phyloP scores from a whole-genome alignment of 805 yeast species.

The Hanseniaspora taiwanica region DNA sequence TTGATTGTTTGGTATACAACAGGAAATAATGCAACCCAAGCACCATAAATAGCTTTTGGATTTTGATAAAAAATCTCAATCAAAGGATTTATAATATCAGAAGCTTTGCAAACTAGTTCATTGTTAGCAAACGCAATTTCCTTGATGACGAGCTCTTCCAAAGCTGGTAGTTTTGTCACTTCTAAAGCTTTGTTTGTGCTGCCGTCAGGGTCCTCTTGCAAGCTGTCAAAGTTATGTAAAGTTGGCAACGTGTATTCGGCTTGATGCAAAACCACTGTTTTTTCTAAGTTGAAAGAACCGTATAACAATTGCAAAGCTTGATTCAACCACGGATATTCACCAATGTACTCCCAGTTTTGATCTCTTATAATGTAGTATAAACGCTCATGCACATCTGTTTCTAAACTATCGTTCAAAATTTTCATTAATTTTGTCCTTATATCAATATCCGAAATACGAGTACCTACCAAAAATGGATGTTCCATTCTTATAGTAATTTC shows the following conservation, averaged over 20 bases:
- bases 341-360: constrained; percentile 92
- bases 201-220: too few species aligned
- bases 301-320: constrained; percentile 82
- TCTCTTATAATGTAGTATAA: constrained; percentile 80
- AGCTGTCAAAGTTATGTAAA: constrained; percentile 33
- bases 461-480: constrained; percentile 91
- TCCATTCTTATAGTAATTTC: constrained; percentile 92
- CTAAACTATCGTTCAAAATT: constrained; percentile 66
- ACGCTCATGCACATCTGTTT: constrained; percentile 63
- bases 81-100: constrained; percentile 56
- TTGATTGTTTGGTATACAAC: constrained; percentile 63
- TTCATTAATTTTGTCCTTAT: constrained; percentile 69
- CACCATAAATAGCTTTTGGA: constrained; percentile 60
- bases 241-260: constrained; percentile 43
- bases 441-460: constrained; percentile 62
- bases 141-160: constrained; percentile 20
- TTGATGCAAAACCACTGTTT: constrained; percentile 29
- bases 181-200: too few species aligned
- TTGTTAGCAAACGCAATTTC: constrained; percentile 23
- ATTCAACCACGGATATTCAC: constrained; percentile 89
- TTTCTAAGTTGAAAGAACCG: constrained; percentile 53
- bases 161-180: too few species aligned
- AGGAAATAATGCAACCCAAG: constrained; percentile 82
- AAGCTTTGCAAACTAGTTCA: constrained; percentile 31
- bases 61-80: constrained; percentile 73